Base-by-base conservation (phyloP, 768 basidiomycete genomes). In the Russula ochroleuca region DNA sequence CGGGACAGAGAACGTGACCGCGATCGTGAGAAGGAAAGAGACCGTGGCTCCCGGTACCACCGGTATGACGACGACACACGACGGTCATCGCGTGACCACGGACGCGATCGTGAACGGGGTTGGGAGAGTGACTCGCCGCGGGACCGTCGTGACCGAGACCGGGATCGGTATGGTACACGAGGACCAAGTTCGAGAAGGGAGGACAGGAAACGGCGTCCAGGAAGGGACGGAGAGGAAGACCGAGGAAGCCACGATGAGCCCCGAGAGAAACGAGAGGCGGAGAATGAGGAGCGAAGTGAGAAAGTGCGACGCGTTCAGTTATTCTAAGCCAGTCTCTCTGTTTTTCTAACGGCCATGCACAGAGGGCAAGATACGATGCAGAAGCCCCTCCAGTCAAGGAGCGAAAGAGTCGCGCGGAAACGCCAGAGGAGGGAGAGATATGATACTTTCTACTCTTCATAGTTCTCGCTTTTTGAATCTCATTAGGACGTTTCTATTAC, bases 341-440 rank as follows among this genome's bases (percentile, higher is more conserved):
- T 17, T 37, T 59, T 40, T 37, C 37, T 56, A 55, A 67, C 43
- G n/a, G 0, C n/a, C 68, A 86, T 85, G 79, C 84, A 52, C 73
- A 83, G 55, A 78, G 82, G 62, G 83, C 82, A 64, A 83, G 84
- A 31, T 75, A 73, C 15, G 66, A 67, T 21, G 11, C 21, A 23
- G 79, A 80, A 25, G 73, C 73, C 23, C 72, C 78, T 53, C 78
- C 79, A 72, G 79, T 81, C 66, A 79, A 79, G 49, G 50, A 51
- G 28, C 43, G 72, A 72, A 61, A 75, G 75, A 25, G 72, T 69
- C 52, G 70, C 61, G 35, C 80, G 43, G 91, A 92, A 72, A 90
- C 86, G 49, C 92, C 91, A 2, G 92, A 94, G 76, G 91, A 94
- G 73, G 91, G 91, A 28, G 91, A 93, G 72, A 94, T 94, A 69